These are phyloP conservation scores for Cyberlindnera veronae DNA, from an alignment of 805 yeast species.

Conservation along the genomic window DNA sequence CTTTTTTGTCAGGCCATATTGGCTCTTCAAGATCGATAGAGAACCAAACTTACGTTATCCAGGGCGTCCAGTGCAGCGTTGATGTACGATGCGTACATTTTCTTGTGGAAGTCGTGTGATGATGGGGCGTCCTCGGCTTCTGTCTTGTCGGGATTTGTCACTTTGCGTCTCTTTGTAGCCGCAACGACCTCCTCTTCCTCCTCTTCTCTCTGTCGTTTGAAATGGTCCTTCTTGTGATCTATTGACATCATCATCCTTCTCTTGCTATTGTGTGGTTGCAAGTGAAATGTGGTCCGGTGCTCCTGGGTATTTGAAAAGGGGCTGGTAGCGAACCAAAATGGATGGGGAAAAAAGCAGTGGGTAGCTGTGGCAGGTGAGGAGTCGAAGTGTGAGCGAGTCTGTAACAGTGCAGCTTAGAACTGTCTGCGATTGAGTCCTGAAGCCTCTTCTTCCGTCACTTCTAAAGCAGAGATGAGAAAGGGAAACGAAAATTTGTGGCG, in stretches of 20 bases:
- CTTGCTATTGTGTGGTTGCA: not conserved
- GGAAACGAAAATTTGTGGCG: conserved; percentile 1
- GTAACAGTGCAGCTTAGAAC: too few species aligned
- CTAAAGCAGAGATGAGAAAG: not conserved
- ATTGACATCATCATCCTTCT: conserved; percentile 26
- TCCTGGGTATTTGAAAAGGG: not conserved
- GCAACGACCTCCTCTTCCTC: conserved; percentile 14
- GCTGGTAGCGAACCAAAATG: too few species aligned
- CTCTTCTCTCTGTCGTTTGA: conserved; percentile 26
- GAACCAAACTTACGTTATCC: conserved; percentile 49
- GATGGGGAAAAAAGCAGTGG: not conserved
- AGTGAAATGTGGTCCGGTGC: not conserved
- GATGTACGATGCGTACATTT: conserved; percentile 43
- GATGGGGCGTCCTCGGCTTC: conserved; percentile 4
- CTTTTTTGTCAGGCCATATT: too few species aligned
- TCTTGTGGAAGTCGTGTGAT: conserved; percentile 28
- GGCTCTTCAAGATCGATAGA: conserved; percentile 1
- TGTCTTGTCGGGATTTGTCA: conserved; percentile 1
- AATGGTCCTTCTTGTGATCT: conserved; percentile 26
- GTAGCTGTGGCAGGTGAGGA: too few species aligned
- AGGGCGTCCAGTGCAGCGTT: conserved; percentile 67
- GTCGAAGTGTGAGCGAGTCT: too few species aligned
- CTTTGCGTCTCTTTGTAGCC: conserved; percentile 9
- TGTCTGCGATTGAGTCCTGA: not conserved
- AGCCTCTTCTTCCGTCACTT: not conserved